phyloP scores from a whole-genome alignment of 768 basidiomycete species.

The Termitomyces sp. region DNA sequence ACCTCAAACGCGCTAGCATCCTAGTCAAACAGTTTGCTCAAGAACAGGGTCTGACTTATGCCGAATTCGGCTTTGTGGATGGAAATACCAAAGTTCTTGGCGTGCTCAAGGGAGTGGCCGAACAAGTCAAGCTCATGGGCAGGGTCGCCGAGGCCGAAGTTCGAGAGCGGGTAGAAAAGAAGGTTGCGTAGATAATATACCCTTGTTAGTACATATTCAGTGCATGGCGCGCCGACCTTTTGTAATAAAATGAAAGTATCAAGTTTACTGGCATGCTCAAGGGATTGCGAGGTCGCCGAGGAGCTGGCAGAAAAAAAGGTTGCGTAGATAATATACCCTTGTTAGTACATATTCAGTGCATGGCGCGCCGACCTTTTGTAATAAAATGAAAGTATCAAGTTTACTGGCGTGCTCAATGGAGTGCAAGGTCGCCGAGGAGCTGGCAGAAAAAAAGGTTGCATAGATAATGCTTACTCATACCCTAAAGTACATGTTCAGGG shows the following conservation, averaged over 20 bases:
- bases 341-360: too few relatives aligned
- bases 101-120: slow-evolving; percentile 81
- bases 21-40: slow-evolving; percentile 87
- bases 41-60: slow-evolving; percentile 82
- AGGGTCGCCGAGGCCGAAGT: slow-evolving; percentile 79
- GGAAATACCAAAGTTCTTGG: slow-evolving; percentile 83
- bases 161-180: slow-evolving; percentile 41
- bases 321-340: slow-evolving; percentile 9
- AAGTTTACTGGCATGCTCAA: too few relatives aligned
- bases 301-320: slow-evolving; percentile 19
- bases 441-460: slow-evolving; percentile 18
- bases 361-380: too few relatives aligned
- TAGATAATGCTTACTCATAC: not conserved
- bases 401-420: too few relatives aligned
- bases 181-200: slow-evolving; percentile 7
- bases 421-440: not conserved
- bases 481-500: too few relatives aligned
- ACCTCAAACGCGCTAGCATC: slow-evolving; percentile 75
- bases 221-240: slow-evolving; percentile 22
- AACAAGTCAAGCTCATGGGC: slow-evolving; percentile 81
- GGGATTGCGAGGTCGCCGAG: too few relatives aligned
- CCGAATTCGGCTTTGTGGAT: slow-evolving; percentile 86
- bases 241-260: slow-evolving; percentile 26
- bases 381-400: too few relatives aligned
- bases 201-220: too few relatives aligned